Base-by-base conservation (phyloP, 805 yeast genomes). In the Debaryomyces castellii region DNA sequence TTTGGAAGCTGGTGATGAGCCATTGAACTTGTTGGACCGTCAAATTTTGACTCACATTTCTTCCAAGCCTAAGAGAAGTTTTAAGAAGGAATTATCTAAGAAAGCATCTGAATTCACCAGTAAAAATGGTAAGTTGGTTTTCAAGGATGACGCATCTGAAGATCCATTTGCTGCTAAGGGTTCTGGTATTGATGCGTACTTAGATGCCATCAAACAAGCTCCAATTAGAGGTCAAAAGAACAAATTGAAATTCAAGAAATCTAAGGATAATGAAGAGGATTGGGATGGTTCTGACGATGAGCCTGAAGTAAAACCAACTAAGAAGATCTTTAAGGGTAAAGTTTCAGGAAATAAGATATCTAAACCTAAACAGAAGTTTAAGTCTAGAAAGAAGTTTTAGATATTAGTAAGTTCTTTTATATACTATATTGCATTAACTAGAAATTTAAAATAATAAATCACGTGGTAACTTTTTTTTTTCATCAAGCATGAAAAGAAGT, bases 221-320 rank as follows among this genome's bases (percentile, higher is more conserved):
- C 98, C 98, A 24, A 82, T 90, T 3, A 85, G 96, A 67, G 97
- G 97, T 47, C 97, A 89, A 73, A 82, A 81, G 71, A 91, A 91
- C 67, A 89, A 82, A 71, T 80, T 92, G 76, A 92, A 90, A 69
- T 92, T 82, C 72, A 88, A 86, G 69, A 82, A 85, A 63, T 77
- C 81, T 41, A 73, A 75, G 44, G 73, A 74, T 41, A 77, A 77
- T 24, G 73, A 69, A 18, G 76, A 77, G 18, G 81, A 78, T 30
- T 60, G 63, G 55, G 80, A 73, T 40, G 84, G 77, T 49, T 71
- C 66, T 30, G 71, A 63, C 36, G 80, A 74, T 41, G 82, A 76
- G 35, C 82, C 72, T 47, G 45, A 35, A 24, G 46, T 41, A 23
- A 48, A 47, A 23, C 55, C 51, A 28, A 44, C 48, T 6, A 27